Evolutionary conservation across 805 yeast species (phyloP), one percentile per base, ranked within the genome.

Genomic region (Komagataella phaffii): DNA sequence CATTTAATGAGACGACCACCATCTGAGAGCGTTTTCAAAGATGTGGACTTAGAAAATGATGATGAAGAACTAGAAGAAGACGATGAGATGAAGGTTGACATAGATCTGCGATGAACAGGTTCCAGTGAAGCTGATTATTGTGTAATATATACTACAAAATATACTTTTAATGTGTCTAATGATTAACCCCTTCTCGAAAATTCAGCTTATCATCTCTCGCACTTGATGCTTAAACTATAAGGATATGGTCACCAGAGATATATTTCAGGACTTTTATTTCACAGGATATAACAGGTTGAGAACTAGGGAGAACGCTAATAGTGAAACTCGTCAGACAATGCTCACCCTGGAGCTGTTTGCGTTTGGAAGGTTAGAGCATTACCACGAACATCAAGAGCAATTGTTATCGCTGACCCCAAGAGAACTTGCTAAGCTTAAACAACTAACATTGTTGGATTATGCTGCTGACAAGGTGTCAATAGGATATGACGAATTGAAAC

Each of bases 1-100:
- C 80, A 83, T 56, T 69, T 79, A 47, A 88, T 89, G 90, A 77
- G 85, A 63, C 69, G 93, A 21, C 80, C 85, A 52, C 96, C 96
- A 2, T 64, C 64, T 17, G 79, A 75, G 51, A 71, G 81, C 10
- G 73, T 86, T 7, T 84, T 89, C 54, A 69, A 57, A 45, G 61
- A 61, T 49, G 50, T 60, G 30, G 66, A 64, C 46, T 61, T 61
- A 19, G 58, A 23, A 19, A 54, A 51, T 17, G 54, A 55, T n/a
- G 55, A 55, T 4, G 56, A 53, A 7, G 56, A 55, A 3, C 53
- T 51, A n/a, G 55, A 52, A 17, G 54, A 50, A 23, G 49, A 48
- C 17, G 54, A 52, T 17, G 55, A 56, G 21, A 19, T 51, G 61
- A 50, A 17, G 44, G 40, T 30, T 30, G 40, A 30, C 40, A 30